A percentile compares a stretch with the other conserved stretches of the same genome.
Conservation (phyloP, 306 rosid genomes). For the Potentilla sterilis region DNA sequence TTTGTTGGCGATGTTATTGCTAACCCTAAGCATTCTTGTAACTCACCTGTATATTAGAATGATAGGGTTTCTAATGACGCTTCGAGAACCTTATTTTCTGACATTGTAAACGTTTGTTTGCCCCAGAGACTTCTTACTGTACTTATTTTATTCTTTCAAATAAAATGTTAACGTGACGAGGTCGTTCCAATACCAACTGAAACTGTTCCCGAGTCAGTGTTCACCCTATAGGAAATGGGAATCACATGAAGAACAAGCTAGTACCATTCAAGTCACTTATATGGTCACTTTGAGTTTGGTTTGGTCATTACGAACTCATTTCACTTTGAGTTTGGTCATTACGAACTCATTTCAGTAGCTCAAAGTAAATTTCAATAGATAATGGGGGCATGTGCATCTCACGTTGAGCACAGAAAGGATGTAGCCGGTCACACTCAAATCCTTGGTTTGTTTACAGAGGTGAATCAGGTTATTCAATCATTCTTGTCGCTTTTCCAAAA, state of each 20-base stretch:
- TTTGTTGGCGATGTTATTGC: too few relatives aligned
- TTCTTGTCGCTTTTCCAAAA: neutral
- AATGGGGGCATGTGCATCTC: slow-evolving; percentile 11
- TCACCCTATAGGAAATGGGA: slow-evolving; percentile 6
- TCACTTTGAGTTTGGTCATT: slow-evolving; percentile 1
- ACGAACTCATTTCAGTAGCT: neutral
- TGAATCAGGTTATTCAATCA: neutral
- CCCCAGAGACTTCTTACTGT: too few relatives aligned
- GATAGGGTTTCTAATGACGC: too few relatives aligned
- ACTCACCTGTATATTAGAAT: too few relatives aligned
- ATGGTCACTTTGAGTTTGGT: neutral
- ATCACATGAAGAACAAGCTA: slow-evolving; percentile 8
- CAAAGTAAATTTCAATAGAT: neutral
- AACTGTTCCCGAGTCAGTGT: neutral
- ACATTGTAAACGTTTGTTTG: too few relatives aligned
- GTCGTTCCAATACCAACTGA: neutral
- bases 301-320: neutral
- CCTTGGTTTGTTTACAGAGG: neutral
- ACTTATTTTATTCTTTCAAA: too few relatives aligned
- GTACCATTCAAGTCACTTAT: neutral
- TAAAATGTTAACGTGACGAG: neutral
- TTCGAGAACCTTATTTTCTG: too few relatives aligned
- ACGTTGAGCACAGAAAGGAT: neutral
- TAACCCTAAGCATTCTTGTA: too few relatives aligned
- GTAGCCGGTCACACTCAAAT: neutral